Evolutionary conservation across 495 filamentous ascomycete genomes (phyloP).

Genomic region (Monascus purpureus): DNA sequence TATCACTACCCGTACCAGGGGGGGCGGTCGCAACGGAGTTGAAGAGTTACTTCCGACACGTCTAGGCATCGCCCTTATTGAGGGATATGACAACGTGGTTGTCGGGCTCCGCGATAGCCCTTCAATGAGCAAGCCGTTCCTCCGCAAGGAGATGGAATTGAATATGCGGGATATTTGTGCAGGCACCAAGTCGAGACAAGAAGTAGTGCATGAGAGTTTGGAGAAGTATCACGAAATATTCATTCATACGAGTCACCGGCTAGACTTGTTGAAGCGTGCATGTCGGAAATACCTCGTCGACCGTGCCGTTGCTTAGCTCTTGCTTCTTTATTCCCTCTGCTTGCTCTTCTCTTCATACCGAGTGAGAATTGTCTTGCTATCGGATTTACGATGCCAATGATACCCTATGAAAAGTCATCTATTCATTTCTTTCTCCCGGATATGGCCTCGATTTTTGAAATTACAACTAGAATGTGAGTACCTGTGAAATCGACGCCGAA

Average conservation of each 20-base stretch:
- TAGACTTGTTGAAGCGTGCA: conserved; percentile 56
- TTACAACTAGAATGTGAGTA: too few species aligned
- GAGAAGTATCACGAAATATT: conserved; percentile 78
- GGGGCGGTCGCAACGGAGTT: conserved; percentile 40
- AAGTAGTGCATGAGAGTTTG: conserved; percentile 66
- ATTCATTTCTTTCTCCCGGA: too few species aligned
- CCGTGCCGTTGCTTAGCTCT: too few species aligned
- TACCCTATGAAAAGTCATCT: too few species aligned
- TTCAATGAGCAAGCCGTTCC: conserved; percentile 88
- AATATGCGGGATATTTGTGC: conserved; percentile 93
- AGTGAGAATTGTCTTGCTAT: too few species aligned
- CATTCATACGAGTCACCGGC: conserved; percentile 55
- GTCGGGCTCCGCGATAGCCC: conserved; percentile 55
- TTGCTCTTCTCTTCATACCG: too few species aligned
- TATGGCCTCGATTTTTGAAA: too few species aligned
- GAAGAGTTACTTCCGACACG: conserved; percentile 84
- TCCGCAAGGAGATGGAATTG: conserved; percentile 93
- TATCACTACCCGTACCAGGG: conserved; percentile 49
- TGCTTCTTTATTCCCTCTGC: too few species aligned
- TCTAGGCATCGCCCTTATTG: conserved; percentile 77
- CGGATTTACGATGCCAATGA: too few species aligned
- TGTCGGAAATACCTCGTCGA: conserved; percentile 36
- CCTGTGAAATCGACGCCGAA: too few species aligned
- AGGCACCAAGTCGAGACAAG: conserved; percentile 56
- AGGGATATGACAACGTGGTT: conserved; percentile 80